Conservation (phyloP, 495 filamentous ascomycete species). For the Hypoxylon subgilvum region DNA sequence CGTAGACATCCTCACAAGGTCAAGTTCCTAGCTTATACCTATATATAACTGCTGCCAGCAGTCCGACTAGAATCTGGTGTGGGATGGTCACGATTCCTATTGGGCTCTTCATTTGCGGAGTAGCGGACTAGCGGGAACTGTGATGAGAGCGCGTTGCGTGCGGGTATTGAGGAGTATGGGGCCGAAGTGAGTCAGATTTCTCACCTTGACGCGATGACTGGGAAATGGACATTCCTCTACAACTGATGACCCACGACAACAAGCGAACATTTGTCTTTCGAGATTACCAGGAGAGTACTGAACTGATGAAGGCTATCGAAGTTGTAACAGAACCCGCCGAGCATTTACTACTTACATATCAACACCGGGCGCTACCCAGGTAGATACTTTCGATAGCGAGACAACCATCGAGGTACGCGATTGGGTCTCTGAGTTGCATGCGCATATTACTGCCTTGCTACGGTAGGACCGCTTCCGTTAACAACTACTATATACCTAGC, state of each 20-base stretch:
- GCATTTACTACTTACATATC: constrained; percentile 5
- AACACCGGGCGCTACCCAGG: constrained; percentile 7
- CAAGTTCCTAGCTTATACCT: background rate
- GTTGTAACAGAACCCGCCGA: constrained; percentile 3
- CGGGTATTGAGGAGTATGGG: constrained; percentile 21
- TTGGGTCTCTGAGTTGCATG: constrained; percentile 24
- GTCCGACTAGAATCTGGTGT: constrained; percentile 21
- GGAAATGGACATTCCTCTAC: background rate
- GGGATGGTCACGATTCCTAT: constrained; percentile 17
- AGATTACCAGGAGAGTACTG: background rate
- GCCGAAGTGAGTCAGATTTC: constrained; percentile 15
- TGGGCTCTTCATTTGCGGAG: constrained; percentile 22
- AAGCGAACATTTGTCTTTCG: constrained; percentile 8
- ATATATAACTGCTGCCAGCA: constrained; percentile 9
- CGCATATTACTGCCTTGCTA: constrained; percentile 18
- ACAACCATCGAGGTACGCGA: constrained; percentile 5
- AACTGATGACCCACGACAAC: background rate
- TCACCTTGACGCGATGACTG: background rate
- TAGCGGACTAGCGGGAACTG: constrained; percentile 5
- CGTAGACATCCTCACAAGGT: background rate
- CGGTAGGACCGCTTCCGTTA: background rate
- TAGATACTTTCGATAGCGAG: constrained; percentile 3
- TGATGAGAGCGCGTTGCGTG: constrained; percentile 19
- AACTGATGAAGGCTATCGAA: background rate
- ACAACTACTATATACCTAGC: background rate